Evolutionary conservation across 139 green algal genomes (phyloP).

Genomic region (Astrephomene gubernaculifera): DNA sequence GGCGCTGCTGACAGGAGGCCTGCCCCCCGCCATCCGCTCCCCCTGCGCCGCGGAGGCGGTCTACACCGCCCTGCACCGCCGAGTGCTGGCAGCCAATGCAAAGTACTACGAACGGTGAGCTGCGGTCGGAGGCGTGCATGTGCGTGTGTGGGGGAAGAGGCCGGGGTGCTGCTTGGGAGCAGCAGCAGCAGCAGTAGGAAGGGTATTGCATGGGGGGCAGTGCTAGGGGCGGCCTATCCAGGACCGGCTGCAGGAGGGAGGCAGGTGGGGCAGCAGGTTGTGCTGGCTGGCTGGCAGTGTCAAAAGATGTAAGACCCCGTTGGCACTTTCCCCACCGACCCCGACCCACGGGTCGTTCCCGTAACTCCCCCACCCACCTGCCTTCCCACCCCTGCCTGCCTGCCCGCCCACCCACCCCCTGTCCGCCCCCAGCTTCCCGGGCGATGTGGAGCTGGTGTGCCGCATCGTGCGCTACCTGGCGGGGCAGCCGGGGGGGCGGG

Average conservation of each 20-base stretch:
- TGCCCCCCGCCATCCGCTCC: conserved; percentile 75
- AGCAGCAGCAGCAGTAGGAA: too few relatives aligned
- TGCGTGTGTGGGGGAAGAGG: too few relatives aligned
- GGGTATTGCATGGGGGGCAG: too few relatives aligned
- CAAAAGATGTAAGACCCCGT: too few relatives aligned
- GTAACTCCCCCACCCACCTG: not conserved
- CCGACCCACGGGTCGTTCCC: not conserved
- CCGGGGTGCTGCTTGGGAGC: too few relatives aligned
- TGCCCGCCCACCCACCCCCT: not conserved
- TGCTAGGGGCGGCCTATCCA: too few relatives aligned
- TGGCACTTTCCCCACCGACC: conserved; percentile 38
- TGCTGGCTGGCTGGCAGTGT: too few relatives aligned
- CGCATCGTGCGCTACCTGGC: conserved; percentile 81
- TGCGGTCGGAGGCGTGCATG: too few relatives aligned
- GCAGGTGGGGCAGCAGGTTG: too few relatives aligned
- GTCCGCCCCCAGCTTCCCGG: conserved; percentile 55
- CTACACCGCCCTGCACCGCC: conserved; percentile 73
- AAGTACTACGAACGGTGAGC: conserved; percentile 87
- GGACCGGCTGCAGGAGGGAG: too few relatives aligned
- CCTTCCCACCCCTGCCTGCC: not conserved
- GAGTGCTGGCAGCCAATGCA: conserved; percentile 79
- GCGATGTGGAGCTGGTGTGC: conserved; percentile 63
- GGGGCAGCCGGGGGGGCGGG: conserved; percentile 64
- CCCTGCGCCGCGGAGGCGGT: conserved; percentile 74
- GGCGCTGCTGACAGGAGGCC: conserved; percentile 82